Evolutionary conservation across 2,329 filamentous ascomycete genomes (phyloP), one percentile per base, ranked within the genome.

Genomic region (Mariannaea elegans): DNA sequence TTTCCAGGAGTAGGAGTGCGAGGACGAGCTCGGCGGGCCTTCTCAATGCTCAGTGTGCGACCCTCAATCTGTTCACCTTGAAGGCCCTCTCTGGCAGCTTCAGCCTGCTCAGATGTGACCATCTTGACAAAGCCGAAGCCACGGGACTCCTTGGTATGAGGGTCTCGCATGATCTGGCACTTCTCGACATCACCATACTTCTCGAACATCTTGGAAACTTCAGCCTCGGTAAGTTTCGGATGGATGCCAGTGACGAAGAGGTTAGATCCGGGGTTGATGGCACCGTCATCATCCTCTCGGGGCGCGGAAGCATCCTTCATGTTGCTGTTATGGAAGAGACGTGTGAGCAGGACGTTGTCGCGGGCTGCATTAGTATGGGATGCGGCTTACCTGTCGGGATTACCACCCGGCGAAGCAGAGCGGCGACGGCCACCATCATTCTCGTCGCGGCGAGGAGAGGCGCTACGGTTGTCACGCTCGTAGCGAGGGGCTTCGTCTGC

Each of bases 101-200:
- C 95, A 65, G 95, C 95, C 79, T 97, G 92, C 56, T 98, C 94
- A 47, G 92, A 87, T 59, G 93, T 96, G 62, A 93, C 89, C 94
- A 99, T 98, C 84, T 99, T 98, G 77, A 99, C 95, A 82, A 99
- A 99, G 56, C 95, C 95, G 69, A 99, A 99, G 68, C 95, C 95
- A 79, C 95, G 95, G 70, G 94, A 98, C 80, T 99, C 95, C 81
- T 97, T 97, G 73, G 92, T 96, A 80, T 99, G 95, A 63, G 95
- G 95, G 75, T 99, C 95, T 74, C 94, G 89, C 95, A 99, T 99
- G 82, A 99, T 99, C 78, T 97, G 96, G 83, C 94, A 98, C 81
- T 96, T 98, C 82, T 98, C 94, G 51, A 99, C 95, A 76, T 97
- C 93, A 70, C 95, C 95, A 73, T 98, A 98, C 81, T 98, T 99